A percentile compares a stretch with the other conserved stretches of the same genome.
Evolutionary conservation across 192 early-diverging fungal genomes (phyloP).

Genomic region (Gonapodya prolifera): DNA sequence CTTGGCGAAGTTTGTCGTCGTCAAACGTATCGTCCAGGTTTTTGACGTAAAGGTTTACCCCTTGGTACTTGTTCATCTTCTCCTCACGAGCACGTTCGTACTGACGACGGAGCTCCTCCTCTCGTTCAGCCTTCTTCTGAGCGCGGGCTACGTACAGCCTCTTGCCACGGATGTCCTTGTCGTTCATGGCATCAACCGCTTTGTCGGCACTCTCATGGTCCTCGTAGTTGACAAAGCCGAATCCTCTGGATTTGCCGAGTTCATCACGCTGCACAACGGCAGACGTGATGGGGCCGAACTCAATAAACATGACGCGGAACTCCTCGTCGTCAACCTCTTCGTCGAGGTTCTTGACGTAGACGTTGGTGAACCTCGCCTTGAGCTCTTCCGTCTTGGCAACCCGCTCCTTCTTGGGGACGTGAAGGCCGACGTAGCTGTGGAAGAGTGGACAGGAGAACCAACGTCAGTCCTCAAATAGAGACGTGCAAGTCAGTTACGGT

Average conservation of each 20-base stretch:
- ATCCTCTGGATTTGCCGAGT: slow-evolving; percentile 74
- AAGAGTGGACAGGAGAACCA: slow-evolving; percentile 7
- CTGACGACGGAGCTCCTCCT: slow-evolving; percentile 88
- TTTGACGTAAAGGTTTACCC: slow-evolving; percentile 97
- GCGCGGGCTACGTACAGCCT: slow-evolving; percentile 91
- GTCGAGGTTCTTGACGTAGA: slow-evolving; percentile 95
- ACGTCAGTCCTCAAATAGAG: not conserved
- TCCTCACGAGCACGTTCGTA: slow-evolving; percentile 92
- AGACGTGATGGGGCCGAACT: slow-evolving; percentile 75
- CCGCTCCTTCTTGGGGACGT: slow-evolving; percentile 87
- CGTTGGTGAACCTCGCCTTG: slow-evolving; percentile 89
- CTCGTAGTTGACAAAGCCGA: slow-evolving; percentile 96
- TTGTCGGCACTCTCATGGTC: slow-evolving; percentile 75
- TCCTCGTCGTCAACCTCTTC: slow-evolving; percentile 64
- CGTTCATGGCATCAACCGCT: slow-evolving; percentile 88
- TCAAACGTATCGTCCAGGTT: slow-evolving; percentile 95
- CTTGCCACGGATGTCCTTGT: slow-evolving; percentile 81
- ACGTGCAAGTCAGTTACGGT: slow-evolving; percentile 2
- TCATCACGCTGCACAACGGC: slow-evolving; percentile 63
- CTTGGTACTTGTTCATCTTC: slow-evolving; percentile 97
- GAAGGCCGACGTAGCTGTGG: slow-evolving; percentile 68
- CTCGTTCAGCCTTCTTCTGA: slow-evolving; percentile 97
- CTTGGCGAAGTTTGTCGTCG: slow-evolving; percentile 91
- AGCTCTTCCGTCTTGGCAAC: slow-evolving; percentile 76
- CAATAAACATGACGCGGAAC: slow-evolving; percentile 63